Conservation (phyloP, 768 basidiomycete species). For the Amanita jacksonii region DNA sequence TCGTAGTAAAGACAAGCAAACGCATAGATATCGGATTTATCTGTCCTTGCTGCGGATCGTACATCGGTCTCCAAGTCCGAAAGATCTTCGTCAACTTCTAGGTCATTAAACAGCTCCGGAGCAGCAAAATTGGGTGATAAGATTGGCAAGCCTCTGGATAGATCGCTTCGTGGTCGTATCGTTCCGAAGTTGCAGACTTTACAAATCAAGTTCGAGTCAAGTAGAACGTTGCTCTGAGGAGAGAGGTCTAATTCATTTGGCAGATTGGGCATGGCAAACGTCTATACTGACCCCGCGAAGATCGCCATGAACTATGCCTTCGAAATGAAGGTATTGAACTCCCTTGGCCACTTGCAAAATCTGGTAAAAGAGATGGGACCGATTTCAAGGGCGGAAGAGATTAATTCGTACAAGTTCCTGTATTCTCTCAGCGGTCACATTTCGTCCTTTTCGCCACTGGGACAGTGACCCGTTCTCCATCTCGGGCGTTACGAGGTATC, state of each 20-base stretch:
- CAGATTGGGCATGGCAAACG: neutral
- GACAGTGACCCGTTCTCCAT: too few species aligned
- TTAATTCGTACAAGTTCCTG: too few species aligned
- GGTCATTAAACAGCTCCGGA: neutral
- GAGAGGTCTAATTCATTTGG: too few species aligned
- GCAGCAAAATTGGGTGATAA: neutral
- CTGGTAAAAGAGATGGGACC: too few species aligned
- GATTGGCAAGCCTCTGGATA: neutral
- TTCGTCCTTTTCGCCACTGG: too few species aligned
- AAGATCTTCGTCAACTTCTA: neutral
- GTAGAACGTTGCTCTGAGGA: neutral
- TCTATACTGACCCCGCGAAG: too few species aligned
- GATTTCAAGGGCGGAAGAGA: too few species aligned
- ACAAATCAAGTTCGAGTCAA: neutral
- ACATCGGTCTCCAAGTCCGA: neutral
- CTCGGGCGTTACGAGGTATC: too few species aligned
- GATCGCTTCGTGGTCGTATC: neutral
- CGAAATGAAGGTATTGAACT: conserved; percentile 73
- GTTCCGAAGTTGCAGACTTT: neutral
- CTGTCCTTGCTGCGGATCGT: neutral
- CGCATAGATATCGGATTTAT: neutral
- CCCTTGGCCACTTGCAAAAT: too few species aligned
- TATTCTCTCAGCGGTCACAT: too few species aligned
- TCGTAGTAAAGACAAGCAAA: neutral
- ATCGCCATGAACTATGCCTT: too few species aligned